Percentiles rank a stretch among this genome's conserved stretches.
Evolutionary conservation across 1,139 yeast genomes (phyloP).

Genomic region (Candida frijolesensis): DNA sequence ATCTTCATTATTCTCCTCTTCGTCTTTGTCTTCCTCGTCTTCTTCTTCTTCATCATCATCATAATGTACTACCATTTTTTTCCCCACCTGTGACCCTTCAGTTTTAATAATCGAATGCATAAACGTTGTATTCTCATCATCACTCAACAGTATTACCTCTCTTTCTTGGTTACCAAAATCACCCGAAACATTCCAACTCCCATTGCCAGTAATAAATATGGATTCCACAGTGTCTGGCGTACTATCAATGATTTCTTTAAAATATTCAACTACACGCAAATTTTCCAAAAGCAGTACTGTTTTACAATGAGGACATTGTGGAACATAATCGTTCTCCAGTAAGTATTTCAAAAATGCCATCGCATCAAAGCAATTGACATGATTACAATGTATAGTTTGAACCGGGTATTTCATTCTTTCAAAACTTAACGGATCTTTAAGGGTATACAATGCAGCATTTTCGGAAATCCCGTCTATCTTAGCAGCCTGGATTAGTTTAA

Average conservation of each 20-base stretch:
- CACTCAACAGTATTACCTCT: not conserved
- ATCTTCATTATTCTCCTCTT: not conserved
- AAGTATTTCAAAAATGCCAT: conserved; percentile 59
- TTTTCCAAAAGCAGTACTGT: conserved; percentile 45
- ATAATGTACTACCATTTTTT: too few species aligned
- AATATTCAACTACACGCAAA: conserved; percentile 63
- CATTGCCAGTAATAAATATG: conserved; percentile 58
- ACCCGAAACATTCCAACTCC: conserved; percentile 49
- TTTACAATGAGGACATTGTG: conserved; percentile 64
- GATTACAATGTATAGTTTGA: conserved; percentile 60
- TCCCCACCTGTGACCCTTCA: not conserved
- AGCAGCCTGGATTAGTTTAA: conserved; percentile 41
- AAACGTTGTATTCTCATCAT: not conserved
- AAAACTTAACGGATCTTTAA: conserved; percentile 67
- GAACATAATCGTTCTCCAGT: conserved; percentile 47
- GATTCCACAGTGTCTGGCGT: conserved; percentile 50
- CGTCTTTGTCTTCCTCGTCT: not conserved
- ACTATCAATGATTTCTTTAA: conserved; percentile 48
- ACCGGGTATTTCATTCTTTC: conserved; percentile 63
- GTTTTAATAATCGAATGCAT: not conserved
- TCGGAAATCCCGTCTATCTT: conserved; percentile 55
- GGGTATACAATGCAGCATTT: conserved; percentile 44
- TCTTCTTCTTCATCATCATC: conserved; percentile 8
- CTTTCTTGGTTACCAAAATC: not conserved
- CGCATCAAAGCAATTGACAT: conserved; percentile 75